Evolutionary conservation across 1,139 yeast species (phyloP).

Genomic region (Hyphopichia burtonii): DNA sequence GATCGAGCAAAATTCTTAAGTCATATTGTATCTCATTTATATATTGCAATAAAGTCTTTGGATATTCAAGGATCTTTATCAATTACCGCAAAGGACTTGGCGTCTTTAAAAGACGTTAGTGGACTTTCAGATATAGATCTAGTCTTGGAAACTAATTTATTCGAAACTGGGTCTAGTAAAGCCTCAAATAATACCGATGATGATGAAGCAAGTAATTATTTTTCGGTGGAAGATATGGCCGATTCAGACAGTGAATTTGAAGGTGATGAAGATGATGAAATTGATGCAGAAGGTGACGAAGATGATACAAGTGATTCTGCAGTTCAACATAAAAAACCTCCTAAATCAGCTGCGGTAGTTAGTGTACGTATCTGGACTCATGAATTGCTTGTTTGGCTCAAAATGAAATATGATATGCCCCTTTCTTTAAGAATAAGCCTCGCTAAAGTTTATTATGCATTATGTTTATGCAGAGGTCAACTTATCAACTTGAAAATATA

Average conservation of each 20-base stretch:
- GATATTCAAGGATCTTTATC: conserved; percentile 76
- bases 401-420: conserved; percentile 83
- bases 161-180: conserved; percentile 20
- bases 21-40: conserved; percentile 75
- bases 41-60: conserved; percentile 72
- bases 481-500: conserved; percentile 60
- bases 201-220: conserved; percentile 18
- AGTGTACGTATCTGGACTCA: conserved; percentile 86
- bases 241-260: conserved; percentile 41
- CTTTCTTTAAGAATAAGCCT: conserved; percentile 58
- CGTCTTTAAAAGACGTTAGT: conserved; percentile 29
- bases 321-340: conserved; percentile 55
- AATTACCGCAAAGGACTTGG: conserved; percentile 63
- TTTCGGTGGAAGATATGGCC: conserved; percentile 31
- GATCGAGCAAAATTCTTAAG: conserved; percentile 76
- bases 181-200: conserved; percentile 8
- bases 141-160: conserved; percentile 54
- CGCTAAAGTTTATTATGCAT: conserved; percentile 69
- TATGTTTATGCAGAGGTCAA: conserved; percentile 77
- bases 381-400: conserved; percentile 77
- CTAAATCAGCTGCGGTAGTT: conserved; percentile 71
- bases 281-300: conserved; percentile 43
- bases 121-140: conserved; percentile 48
- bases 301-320: conserved; percentile 33
- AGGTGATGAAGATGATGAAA: conserved; percentile 29